Evolutionary conservation across 192 early-diverging fungal genomes (phyloP).

Genomic region (Dimargaris cristalligena): DNA sequence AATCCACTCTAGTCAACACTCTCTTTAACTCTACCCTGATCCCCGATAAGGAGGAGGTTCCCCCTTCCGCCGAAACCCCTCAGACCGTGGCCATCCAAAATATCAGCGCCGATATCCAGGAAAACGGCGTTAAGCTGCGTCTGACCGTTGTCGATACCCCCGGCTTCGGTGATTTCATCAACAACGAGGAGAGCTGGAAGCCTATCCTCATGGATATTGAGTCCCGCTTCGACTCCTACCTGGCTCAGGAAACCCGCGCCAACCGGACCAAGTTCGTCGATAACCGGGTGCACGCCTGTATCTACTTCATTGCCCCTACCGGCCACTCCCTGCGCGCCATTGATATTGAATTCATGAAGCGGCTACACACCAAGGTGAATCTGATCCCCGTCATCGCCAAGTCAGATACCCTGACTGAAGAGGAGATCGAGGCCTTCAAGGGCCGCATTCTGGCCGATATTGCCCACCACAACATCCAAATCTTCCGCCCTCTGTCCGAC

Average conservation of each 20-base stretch:
- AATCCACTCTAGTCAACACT: slow-evolving; percentile 96
- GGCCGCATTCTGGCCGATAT: slow-evolving; percentile 70
- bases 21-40: slow-evolving; percentile 81
- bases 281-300: slow-evolving; percentile 82
- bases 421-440: slow-evolving; percentile 72
- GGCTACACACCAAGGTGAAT: slow-evolving; percentile 74
- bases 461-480: slow-evolving; percentile 65
- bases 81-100: slow-evolving; percentile 67
- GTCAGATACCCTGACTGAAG: slow-evolving; percentile 74
- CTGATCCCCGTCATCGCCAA: slow-evolving; percentile 81
- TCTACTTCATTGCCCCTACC: slow-evolving; percentile 96
- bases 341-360: slow-evolving; percentile 93
- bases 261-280: slow-evolving; percentile 81
- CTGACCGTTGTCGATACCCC: slow-evolving; percentile 95
- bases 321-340: slow-evolving; percentile 83
- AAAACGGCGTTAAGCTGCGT: slow-evolving; percentile 85
- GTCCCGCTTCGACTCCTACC: slow-evolving; percentile 81
- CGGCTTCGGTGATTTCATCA: slow-evolving; percentile 96
- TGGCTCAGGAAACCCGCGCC: slow-evolving; percentile 84
- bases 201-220: slow-evolving; percentile 92
- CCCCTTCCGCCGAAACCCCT: slow-evolving; percentile 40
- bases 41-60: slow-evolving; percentile 58
- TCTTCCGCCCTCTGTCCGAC: slow-evolving; percentile 68
- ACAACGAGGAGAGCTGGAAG: slow-evolving; percentile 97
- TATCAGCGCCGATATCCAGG: slow-evolving; percentile 83